Percentiles rank a stretch among this genome's conserved stretches.
Conservation (phyloP, 2,329 filamentous ascomycete species). For the Fusarium sp. region DNA sequence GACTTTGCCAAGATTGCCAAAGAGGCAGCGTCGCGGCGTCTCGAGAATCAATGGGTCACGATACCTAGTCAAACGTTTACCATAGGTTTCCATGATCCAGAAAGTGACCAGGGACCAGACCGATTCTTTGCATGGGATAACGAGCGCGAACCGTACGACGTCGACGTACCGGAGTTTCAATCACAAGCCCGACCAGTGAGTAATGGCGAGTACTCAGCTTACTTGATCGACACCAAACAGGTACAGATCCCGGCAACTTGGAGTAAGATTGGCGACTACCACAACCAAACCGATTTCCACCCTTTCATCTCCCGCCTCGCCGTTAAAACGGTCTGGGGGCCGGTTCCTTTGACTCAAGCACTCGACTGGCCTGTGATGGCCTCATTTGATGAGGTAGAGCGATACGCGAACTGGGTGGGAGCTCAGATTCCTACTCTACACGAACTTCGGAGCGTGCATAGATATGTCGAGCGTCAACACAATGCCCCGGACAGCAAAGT, state of each 20-base stretch:
- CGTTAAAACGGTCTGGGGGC: constrained; percentile 23
- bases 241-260: constrained; percentile 5
- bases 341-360: constrained; percentile 1
- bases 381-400: constrained; percentile 24
- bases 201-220: constrained; percentile 20
- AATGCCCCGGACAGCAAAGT: constrained; percentile 1
- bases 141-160: constrained; percentile 24
- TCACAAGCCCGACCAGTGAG: constrained; percentile 24
- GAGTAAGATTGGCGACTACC: background rate
- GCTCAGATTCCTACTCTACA: constrained; percentile 24
- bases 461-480: constrained; percentile 1
- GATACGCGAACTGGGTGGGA: constrained; percentile 15
- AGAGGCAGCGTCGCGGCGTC: constrained; percentile 1
- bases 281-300: background rate
- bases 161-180: background rate
- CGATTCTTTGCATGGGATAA: constrained; percentile 36
- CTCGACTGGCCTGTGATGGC: constrained; percentile 28
- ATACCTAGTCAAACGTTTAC: background rate
- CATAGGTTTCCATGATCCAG: constrained; percentile 17
- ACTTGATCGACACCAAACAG: background rate
- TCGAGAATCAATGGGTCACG: constrained; percentile 7
- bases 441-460: constrained; percentile 28
- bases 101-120: constrained; percentile 5
- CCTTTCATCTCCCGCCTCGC: constrained; percentile 10
- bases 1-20: constrained; percentile 25